Percentiles rank a stretch among this genome's conserved stretches.
phyloP scores from a whole-genome alignment of 1,139 yeast genomes.

The Lizanozyma gosingica region DNA sequence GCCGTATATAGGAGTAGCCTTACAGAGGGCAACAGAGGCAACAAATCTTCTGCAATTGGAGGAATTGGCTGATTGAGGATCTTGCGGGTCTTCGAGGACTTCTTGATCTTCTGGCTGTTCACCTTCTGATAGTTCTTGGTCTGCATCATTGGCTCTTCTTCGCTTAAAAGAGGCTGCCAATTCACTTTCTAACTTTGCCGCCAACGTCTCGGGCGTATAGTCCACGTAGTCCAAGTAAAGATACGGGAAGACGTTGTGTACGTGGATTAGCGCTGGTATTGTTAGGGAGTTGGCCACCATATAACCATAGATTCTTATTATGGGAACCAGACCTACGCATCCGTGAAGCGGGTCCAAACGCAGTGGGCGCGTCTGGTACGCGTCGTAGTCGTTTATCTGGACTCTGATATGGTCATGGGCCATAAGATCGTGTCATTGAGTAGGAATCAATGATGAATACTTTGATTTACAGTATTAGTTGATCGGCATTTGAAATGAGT shows the following conservation, averaged over 20 bases:
- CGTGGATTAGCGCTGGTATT: conserved; percentile 41
- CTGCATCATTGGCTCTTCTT: conserved; percentile 6
- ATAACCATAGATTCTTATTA: conserved; percentile 70
- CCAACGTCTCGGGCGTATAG: conserved; percentile 5
- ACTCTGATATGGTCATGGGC: conserved; percentile 14
- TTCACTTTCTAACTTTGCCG: conserved; percentile 14
- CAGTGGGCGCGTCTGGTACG: conserved; percentile 42
- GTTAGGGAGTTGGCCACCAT: conserved; percentile 44
- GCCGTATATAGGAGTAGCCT: conserved; percentile 80
- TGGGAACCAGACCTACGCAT: conserved; percentile 46
- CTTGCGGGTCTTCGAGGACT: conserved; percentile 1
- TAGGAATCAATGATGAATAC: too few species aligned
- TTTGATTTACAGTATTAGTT: too few species aligned
- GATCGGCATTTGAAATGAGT: too few species aligned
- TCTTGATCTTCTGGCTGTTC: conserved; percentile 6
- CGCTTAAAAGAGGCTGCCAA: conserved; percentile 12
- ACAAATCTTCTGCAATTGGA: conserved; percentile 46
- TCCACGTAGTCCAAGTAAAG: conserved; percentile 50
- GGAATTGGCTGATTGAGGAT: conserved; percentile 12
- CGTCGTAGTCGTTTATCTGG: conserved; percentile 54
- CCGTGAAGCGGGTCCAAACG: conserved; percentile 22
- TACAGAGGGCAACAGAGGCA: conserved; percentile 61
- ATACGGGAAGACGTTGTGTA: conserved; percentile 84
- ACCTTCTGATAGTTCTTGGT: conserved; percentile 7
- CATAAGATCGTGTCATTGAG: too few species aligned